phyloP scores from a whole-genome alignment of 1,139 yeast genomes.

The Blastobotrys ciferrii region DNA sequence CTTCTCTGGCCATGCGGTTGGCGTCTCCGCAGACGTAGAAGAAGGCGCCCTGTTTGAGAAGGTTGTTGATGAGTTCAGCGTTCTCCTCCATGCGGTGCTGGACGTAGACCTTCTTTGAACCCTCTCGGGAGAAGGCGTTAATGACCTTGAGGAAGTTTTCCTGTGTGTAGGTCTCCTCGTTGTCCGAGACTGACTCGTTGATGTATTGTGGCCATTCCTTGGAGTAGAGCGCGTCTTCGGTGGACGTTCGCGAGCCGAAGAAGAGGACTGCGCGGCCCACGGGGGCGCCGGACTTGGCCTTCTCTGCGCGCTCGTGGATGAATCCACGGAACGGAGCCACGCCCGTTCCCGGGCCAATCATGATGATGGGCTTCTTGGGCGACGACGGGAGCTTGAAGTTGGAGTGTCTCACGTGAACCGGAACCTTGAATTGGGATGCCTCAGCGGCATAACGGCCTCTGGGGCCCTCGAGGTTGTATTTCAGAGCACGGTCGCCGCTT shows the following conservation, averaged over 20 bases:
- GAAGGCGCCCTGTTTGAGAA: constrained; percentile 75
- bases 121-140: constrained; percentile 85
- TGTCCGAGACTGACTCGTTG: constrained; percentile 18
- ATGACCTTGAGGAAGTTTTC: constrained; percentile 46
- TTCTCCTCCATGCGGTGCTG: constrained; percentile 72
- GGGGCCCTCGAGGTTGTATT: constrained; percentile 80
- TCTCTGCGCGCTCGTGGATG: constrained; percentile 72
- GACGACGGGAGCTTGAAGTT: constrained; percentile 92
- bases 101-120: constrained; percentile 71
- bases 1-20: constrained; percentile 92
- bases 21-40: constrained; percentile 98
- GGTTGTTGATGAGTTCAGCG: constrained; percentile 51
- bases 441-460: constrained; percentile 50
- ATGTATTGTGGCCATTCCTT: constrained; percentile 78
- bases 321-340: constrained; percentile 97
- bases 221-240: constrained; percentile 76
- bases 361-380: constrained; percentile 76
- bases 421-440: constrained; percentile 55
- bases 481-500: constrained; percentile 41
- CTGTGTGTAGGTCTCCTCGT: constrained; percentile 20
- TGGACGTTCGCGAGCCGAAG: constrained; percentile 77
- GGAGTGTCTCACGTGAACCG: constrained; percentile 91
- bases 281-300: constrained; percentile 51
- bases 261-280: constrained; percentile 76
- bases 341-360: constrained; percentile 98